Evolutionary conservation across 176 grass and related monocot genomes (phyloP).

Genomic region (Chrysopogon serrulatus): DNA sequence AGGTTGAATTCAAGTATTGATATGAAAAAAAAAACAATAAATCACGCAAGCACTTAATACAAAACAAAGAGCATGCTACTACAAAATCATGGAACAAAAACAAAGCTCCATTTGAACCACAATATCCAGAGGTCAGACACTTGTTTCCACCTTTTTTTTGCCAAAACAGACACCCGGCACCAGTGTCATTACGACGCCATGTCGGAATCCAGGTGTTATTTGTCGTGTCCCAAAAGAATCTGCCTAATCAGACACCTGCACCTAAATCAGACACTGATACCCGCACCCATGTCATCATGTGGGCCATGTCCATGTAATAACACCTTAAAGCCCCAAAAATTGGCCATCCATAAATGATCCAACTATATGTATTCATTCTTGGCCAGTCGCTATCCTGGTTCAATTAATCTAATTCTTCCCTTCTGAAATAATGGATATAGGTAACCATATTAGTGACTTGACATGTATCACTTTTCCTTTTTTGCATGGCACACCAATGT

Average conservation of each 20-base stretch:
- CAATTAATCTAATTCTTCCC: not conserved
- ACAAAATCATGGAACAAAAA: conserved; percentile 1
- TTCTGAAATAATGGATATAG: not conserved
- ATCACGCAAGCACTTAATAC: not conserved
- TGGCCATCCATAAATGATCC: not conserved
- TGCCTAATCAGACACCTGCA: not conserved
- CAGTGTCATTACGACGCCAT: not conserved
- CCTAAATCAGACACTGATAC: not conserved
- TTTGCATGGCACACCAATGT: not conserved
- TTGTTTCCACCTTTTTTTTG: too few species aligned
- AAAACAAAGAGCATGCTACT: conserved; percentile 3
- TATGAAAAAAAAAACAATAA: too few species aligned
- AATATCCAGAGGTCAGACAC: not conserved
- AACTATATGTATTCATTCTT: not conserved
- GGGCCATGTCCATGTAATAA: not conserved
- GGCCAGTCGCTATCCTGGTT: not conserved
- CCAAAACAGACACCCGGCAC: not conserved
- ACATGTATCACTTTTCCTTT: not conserved
- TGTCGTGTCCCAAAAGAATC: not conserved
- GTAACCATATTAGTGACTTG: not conserved
- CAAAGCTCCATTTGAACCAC: not conserved
- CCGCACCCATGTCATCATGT: not conserved
- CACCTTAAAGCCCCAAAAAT: not conserved
- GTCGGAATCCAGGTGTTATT: not conserved
- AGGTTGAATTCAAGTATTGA: conserved; percentile 40